Percentiles rank a stretch among this genome's conserved stretches.
These are phyloP conservation scores for Mucor ambiguus DNA, from an alignment of 371 early-diverging fungal genomes.

Conservation along the genomic window DNA sequence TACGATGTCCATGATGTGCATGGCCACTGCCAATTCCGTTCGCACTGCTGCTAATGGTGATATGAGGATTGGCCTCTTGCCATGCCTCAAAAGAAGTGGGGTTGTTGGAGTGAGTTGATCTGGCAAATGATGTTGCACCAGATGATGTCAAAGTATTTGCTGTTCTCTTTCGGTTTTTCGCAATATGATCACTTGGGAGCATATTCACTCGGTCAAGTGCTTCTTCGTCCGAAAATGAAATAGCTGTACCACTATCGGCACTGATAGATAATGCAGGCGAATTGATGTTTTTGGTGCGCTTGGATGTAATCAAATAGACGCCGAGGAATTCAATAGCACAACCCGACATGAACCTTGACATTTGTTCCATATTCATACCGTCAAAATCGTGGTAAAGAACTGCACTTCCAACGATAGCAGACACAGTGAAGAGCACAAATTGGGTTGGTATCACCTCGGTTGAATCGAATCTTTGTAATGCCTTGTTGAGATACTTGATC, in stretches of 20 bases:
- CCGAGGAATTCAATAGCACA: slow-evolving; percentile 72
- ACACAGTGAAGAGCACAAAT: slow-evolving; percentile 79
- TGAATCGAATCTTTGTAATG: slow-evolving; percentile 71
- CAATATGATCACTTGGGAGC: slow-evolving; percentile 12
- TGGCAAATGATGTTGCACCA: background rate
- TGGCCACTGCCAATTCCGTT: background rate
- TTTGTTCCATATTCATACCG: slow-evolving; percentile 55
- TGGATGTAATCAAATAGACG: slow-evolving; percentile 72
- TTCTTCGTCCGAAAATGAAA: slow-evolving; percentile 22
- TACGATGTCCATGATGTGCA: slow-evolving; percentile 18
- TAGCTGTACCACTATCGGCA: slow-evolving; percentile 27
- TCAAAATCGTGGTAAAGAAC: slow-evolving; percentile 75
- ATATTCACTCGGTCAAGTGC: slow-evolving; percentile 17
- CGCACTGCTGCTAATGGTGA: background rate
- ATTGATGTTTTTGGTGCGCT: slow-evolving; percentile 32
- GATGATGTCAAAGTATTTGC: slow-evolving; percentile 1
- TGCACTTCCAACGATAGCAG: slow-evolving; percentile 74
- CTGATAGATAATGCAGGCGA: slow-evolving; percentile 23
- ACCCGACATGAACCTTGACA: slow-evolving; percentile 56
- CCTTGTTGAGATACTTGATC: slow-evolving; percentile 74
- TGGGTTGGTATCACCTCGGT: slow-evolving; percentile 84
- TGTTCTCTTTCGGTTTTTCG: slow-evolving; percentile 5
- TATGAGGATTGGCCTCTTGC: slow-evolving; percentile 19
- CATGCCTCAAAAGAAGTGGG: slow-evolving; percentile 13
- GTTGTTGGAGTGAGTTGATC: slow-evolving; percentile 1